Base-by-base conservation (phyloP, 495 filamentous ascomycete genomes). In the Aspergillus cristatus region DNA sequence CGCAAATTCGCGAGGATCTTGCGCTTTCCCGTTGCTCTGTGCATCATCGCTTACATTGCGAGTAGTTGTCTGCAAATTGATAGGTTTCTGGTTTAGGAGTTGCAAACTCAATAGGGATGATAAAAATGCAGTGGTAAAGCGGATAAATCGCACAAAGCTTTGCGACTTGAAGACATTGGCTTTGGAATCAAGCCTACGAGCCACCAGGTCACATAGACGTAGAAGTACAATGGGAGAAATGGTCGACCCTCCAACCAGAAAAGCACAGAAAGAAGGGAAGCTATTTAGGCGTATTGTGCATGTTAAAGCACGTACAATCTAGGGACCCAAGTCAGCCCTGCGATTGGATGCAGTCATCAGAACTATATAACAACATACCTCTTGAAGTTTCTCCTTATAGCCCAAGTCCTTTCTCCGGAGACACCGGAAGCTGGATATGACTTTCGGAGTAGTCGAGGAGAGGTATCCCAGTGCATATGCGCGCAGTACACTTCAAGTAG, bases 261-360 rank as follows among this genome's bases (percentile, higher is more conserved):
- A 59, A 8, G 75, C 89, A 60, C 88, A 94, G 53, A 87, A 91
- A 5, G 85, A 76, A 20, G 89, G 84, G 51, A 94, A 91, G 28
- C 81, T 60, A 48, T 68, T 55, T 14, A 62, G 31, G 15, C 61
- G 61, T 16, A 71, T 34, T 34, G 66, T 47, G 37, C 51, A 48
- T 26, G 50, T 54, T 18, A 75, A 43, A 34, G 67, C 49, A 16
- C 45, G 49, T 32, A 42, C 42, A 29, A 71, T 37, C 68, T 72
- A 36, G 35, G 12, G 39, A 34, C 10, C 11, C 34, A 15, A 32
- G 25, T 47, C 18, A 46, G 30, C 30, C 11, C 8, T n/a, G 13
- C 14, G 13, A n/a, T n/a, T 14, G 30, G 30, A 29, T 29, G 28
- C 28, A 29, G 3, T n/a, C n/a, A n/a, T n/a, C n/a, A 24, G 20